phyloP scores from a whole-genome alignment of 371 early-diverging fungal genomes.

The Apophysomyces ossiformis region DNA sequence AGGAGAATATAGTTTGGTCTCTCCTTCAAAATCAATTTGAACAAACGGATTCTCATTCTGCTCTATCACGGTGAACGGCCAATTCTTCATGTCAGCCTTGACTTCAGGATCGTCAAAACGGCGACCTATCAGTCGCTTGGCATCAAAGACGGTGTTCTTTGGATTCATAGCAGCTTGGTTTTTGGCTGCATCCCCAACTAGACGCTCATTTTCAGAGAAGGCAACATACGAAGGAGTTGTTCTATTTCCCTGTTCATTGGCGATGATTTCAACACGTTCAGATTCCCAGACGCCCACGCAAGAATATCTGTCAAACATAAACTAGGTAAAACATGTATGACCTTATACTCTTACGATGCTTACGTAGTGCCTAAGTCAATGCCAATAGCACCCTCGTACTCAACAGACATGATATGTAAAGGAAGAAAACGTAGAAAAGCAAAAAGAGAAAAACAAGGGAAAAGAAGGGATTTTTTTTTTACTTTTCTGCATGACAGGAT shows the following conservation, averaged over 20 bases:
- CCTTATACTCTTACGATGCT: constrained; percentile 50
- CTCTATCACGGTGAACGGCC: constrained; percentile 85
- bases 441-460: constrained; percentile 2
- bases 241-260: constrained; percentile 92
- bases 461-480: not conserved
- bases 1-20: constrained; percentile 85
- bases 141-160: constrained; percentile 92
- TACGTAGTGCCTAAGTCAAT: constrained; percentile 46
- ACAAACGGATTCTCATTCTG: constrained; percentile 75
- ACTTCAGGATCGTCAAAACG: constrained; percentile 89
- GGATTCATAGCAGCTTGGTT: constrained; percentile 87
- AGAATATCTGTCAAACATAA: constrained; percentile 79
- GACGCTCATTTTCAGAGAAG: constrained; percentile 84
- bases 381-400: constrained; percentile 67
- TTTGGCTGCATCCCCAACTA: constrained; percentile 90
- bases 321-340: constrained; percentile 22
- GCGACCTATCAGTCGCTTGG: constrained; percentile 96
- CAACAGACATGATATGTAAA: constrained; percentile 49
- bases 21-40: constrained; percentile 81
- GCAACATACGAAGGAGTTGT: constrained; percentile 94
- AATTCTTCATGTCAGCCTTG: constrained; percentile 90
- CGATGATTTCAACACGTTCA: constrained; percentile 81
- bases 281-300: constrained; percentile 74
- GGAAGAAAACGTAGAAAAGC: constrained; percentile 1
- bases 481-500: constrained; percentile 9